Conservation (phyloP, 139 green algal genomes). For the Micromonas pusilla region DNA sequence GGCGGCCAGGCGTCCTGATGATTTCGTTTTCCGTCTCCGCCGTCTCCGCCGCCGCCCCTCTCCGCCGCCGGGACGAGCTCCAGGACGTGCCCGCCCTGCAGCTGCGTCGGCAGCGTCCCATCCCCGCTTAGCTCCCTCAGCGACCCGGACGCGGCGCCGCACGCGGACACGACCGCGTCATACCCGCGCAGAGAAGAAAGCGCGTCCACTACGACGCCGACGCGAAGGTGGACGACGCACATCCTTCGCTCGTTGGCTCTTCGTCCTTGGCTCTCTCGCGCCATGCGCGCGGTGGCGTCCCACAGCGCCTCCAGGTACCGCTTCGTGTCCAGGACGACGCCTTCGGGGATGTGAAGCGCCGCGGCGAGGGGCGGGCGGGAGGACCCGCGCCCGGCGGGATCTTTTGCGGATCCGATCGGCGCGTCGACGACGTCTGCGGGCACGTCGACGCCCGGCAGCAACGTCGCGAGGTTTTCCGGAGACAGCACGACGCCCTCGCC, state of each 20-base stretch:
- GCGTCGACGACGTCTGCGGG: not conserved
- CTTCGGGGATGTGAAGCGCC: constrained; percentile 37
- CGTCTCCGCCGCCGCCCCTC: not conserved
- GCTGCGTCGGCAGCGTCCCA: constrained; percentile 42
- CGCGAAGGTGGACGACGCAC: not conserved
- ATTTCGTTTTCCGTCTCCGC: constrained; percentile 30
- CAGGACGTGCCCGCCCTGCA: constrained; percentile 57
- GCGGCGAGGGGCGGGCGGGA: constrained; percentile 14
- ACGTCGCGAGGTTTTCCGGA: not conserved
- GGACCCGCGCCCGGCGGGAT: no score
- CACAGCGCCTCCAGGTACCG: constrained; percentile 58
- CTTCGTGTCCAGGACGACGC: constrained; percentile 47
- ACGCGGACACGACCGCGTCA: not conserved
- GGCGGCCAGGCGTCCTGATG: no score
- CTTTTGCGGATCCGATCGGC: no score
- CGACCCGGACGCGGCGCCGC: not conserved
- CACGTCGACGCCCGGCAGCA: not conserved
- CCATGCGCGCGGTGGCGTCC: constrained; percentile 15
- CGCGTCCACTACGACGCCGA: not conserved
- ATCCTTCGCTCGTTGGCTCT: not conserved
- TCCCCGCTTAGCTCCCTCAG: not conserved
- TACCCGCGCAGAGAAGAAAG: no score
- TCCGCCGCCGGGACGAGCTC: constrained; percentile 40
- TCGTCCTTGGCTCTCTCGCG: not conserved
- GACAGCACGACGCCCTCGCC: not conserved